Evolutionary conservation across 768 basidiomycete genomes (phyloP).

Genomic region (Candolleomyces efflorescens): DNA sequence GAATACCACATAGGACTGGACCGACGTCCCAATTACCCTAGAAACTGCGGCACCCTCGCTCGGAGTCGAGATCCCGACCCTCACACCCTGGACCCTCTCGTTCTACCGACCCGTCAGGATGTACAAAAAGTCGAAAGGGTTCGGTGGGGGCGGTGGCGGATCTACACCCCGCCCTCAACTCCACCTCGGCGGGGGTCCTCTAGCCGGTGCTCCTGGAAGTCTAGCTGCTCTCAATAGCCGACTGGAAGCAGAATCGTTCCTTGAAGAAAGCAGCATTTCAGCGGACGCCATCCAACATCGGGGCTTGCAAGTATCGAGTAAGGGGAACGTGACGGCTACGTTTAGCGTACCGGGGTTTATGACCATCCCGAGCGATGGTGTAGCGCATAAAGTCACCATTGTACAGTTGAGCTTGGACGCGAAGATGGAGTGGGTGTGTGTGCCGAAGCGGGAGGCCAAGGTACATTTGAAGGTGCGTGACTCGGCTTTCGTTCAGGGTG

Average conservation of each 20-base stretch:
- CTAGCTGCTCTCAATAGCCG: neutral
- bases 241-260: no score
- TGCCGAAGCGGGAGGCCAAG: conserved; percentile 34
- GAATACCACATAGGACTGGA: conserved; percentile 29
- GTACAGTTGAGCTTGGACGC: conserved; percentile 32
- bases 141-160: neutral
- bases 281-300: conserved; percentile 16
- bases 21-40: conserved; percentile 35
- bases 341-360: conserved; percentile 39
- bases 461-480: conserved; percentile 33
- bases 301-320: conserved; percentile 26
- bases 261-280: neutral
- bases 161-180: neutral
- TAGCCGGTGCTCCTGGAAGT: neutral
- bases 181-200: no score
- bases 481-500: neutral
- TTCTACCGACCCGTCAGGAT: conserved; percentile 15
- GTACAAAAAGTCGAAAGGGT: neutral
- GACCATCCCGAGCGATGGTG: conserved; percentile 36
- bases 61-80: conserved; percentile 30
- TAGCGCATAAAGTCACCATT: conserved; percentile 38
- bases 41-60: conserved; percentile 42
- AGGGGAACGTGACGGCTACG: conserved; percentile 35
- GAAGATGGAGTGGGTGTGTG: conserved; percentile 37
- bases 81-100: conserved; percentile 34